Evolutionary conservation across 1,284 basidiomycete species (phyloP).

Genomic region (Somion occarium): DNA sequence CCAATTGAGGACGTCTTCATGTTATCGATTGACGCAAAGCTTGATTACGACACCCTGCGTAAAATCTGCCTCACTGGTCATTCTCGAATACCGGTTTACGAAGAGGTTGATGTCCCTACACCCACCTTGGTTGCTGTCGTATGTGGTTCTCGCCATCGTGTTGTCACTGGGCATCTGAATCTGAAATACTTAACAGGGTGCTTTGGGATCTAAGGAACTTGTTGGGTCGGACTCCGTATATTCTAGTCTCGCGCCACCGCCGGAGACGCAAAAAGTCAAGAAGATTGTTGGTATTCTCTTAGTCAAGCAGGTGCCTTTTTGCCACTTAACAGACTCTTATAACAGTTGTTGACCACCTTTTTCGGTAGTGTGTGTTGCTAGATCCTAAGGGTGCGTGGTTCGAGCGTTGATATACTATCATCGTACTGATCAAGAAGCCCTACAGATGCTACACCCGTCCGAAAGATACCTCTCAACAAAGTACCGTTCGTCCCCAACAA

Average conservation of each 20-base stretch:
- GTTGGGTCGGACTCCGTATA: conserved; percentile 11
- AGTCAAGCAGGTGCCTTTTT: conserved; percentile 56
- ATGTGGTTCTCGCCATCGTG: background rate
- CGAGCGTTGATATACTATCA: background rate
- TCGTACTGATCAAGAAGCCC: conserved; percentile 8
- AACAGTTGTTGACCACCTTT: background rate
- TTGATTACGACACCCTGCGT: conserved; percentile 76
- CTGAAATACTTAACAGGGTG: no score
- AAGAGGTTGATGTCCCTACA: conserved; percentile 62
- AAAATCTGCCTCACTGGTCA: conserved; percentile 76
- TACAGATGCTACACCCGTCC: conserved; percentile 71
- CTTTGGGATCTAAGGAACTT: conserved; percentile 10
- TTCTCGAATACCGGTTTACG: conserved; percentile 72
- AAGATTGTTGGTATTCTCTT: conserved; percentile 80
- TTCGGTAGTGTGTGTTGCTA: conserved; percentile 64
- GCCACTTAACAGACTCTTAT: background rate
- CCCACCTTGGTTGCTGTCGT: conserved; percentile 23
- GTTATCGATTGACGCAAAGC: conserved; percentile 74
- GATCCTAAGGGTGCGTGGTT: conserved; percentile 70
- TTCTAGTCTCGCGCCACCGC: conserved; percentile 11
- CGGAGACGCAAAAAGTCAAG: conserved; percentile 47
- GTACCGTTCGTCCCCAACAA: conserved; percentile 84
- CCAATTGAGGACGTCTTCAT: conserved; percentile 78
- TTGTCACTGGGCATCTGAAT: background rate
- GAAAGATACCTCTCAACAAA: conserved; percentile 78